Evolutionary conservation across 2,329 filamentous ascomycete genomes (phyloP).

Genomic region (Colletotrichum sp.): DNA sequence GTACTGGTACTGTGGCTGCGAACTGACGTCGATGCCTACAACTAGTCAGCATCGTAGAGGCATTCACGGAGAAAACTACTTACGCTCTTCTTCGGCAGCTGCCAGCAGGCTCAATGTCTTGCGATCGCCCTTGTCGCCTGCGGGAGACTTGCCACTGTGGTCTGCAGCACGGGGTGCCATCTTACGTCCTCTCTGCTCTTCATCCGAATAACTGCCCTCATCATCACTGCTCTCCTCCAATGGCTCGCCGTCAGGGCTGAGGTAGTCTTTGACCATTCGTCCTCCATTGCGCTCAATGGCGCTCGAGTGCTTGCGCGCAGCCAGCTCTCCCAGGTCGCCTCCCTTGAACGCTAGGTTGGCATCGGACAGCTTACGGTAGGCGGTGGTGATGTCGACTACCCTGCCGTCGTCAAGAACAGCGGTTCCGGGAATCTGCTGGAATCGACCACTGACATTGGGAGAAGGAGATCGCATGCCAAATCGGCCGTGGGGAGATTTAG

Average conservation of each 20-base stretch:
- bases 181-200: conserved; percentile 70
- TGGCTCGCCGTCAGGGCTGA: conserved; percentile 69
- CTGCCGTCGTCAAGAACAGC: conserved; percentile 65
- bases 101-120: conserved; percentile 69
- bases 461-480: conserved; percentile 29
- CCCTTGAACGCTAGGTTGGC: conserved; percentile 69
- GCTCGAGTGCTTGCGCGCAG: conserved; percentile 57
- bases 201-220: conserved; percentile 66
- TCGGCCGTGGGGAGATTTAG: conserved; percentile 59
- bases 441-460: conserved; percentile 17
- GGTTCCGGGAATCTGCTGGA: conserved; percentile 24
- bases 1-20: conserved; percentile 58
- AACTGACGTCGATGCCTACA: conserved; percentile 58
- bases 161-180: conserved; percentile 53
- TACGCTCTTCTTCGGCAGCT: conserved; percentile 81
- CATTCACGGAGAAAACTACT: conserved; percentile 35
- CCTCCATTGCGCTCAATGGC: conserved; percentile 47
- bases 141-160: conserved; percentile 38
- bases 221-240: conserved; percentile 75
- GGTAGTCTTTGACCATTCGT: conserved; percentile 72
- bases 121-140: conserved; percentile 39
- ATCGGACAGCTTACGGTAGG: conserved; percentile 75
- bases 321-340: conserved; percentile 66
- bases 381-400: conserved; percentile 69
- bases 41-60: conserved; percentile 24